Conservation (phyloP, 805 yeast genomes). For the Metschnikowia lunata region DNA sequence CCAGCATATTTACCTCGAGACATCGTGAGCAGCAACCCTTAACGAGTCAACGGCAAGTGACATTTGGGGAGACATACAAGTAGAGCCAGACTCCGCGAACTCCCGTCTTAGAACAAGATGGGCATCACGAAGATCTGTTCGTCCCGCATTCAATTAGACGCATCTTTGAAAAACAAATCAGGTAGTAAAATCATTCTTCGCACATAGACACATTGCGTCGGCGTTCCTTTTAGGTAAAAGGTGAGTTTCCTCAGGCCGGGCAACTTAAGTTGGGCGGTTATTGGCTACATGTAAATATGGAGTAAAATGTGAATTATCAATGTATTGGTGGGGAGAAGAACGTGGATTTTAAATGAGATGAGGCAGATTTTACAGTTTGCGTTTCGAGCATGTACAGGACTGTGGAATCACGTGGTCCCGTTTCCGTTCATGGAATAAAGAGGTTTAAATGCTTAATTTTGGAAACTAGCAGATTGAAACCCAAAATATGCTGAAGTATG, state of each 20-base stretch:
- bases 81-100: background rate
- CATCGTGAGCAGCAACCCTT: background rate
- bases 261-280: constrained; percentile 45
- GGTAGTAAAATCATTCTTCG: constrained; percentile 25
- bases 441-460: too few species aligned
- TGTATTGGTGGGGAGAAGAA: background rate
- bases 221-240: constrained; percentile 26
- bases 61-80: constrained; percentile 2
- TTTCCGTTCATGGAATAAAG: too few species aligned
- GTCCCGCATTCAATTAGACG: too few species aligned
- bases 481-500: too few species aligned
- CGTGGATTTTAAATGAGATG: background rate
- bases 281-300: background rate
- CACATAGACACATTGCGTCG: constrained; percentile 49
- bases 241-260: constrained; percentile 31
- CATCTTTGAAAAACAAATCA: too few species aligned
- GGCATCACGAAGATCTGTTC: background rate
- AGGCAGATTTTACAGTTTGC: background rate
- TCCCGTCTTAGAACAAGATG: constrained; percentile 8
- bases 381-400: too few species aligned
- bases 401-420: too few species aligned
- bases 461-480: too few species aligned
- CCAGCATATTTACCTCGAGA: background rate
- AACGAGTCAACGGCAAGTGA: background rate
- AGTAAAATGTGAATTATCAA: background rate